phyloP scores from a whole-genome alignment of 164 flowering plant species.

The Vitis amurensis region DNA sequence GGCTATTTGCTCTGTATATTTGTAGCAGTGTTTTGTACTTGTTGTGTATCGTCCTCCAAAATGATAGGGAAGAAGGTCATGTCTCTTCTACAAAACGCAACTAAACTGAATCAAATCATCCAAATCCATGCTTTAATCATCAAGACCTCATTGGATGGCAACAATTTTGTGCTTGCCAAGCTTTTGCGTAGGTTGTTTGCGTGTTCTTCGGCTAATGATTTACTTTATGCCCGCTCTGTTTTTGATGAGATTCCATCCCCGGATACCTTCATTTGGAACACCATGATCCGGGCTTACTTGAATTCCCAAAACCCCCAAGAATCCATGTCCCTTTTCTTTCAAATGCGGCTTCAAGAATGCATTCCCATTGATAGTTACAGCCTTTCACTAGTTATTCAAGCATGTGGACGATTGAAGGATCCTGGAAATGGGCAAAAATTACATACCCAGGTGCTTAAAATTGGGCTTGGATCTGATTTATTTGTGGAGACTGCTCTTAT shows the following conservation, averaged over 20 bases:
- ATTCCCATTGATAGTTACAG: slow-evolving; percentile 29
- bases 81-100: slow-evolving; percentile 27
- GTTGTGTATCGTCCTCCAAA: too few species aligned
- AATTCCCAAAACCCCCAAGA: slow-evolving; percentile 28
- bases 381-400: slow-evolving; percentile 36
- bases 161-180: slow-evolving; percentile 29
- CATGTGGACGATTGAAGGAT: slow-evolving; percentile 30
- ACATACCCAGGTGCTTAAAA: slow-evolving; percentile 33
- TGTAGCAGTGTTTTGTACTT: too few species aligned
- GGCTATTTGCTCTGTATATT: too few species aligned
- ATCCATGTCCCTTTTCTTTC: slow-evolving; percentile 22
- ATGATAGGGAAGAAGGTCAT: slow-evolving; percentile 10
- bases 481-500: slow-evolving; percentile 44
- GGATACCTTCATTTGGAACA: slow-evolving; percentile 36
- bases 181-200: slow-evolving; percentile 19
- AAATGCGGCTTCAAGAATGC: slow-evolving; percentile 20
- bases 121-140: slow-evolving; percentile 38
- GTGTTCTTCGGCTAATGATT: slow-evolving; percentile 1
- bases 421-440: slow-evolving; percentile 15
- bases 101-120: slow-evolving; percentile 19
- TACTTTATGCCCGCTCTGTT: slow-evolving; percentile 29
- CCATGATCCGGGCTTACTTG: slow-evolving; percentile 41
- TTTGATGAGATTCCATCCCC: slow-evolving; percentile 26
- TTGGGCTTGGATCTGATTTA: slow-evolving; percentile 37
- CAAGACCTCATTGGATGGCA: slow-evolving; percentile 33